Evolutionary conservation across 495 filamentous ascomycete species (phyloP).

Genomic region (Physcia stellaris): DNA sequence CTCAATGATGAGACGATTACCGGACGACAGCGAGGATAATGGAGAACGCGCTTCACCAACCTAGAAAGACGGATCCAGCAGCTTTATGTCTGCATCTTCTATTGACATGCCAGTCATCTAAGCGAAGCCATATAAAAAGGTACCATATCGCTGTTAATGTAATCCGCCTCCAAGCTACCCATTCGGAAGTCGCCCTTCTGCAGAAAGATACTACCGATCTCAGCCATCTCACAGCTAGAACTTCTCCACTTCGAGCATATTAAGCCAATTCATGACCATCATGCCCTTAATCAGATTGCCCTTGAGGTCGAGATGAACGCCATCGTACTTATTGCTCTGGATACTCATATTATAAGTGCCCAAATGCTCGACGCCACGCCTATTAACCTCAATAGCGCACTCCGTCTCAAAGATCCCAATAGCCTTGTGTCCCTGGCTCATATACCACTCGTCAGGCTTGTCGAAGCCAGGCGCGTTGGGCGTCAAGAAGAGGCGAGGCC

Average conservation of each 20-base stretch:
- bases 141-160: too few species aligned
- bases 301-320: conserved; percentile 38
- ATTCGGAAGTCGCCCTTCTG: too few species aligned
- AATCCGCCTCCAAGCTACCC: too few species aligned
- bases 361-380: conserved; percentile 32
- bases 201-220: too few species aligned
- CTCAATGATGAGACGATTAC: too few species aligned
- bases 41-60: too few species aligned
- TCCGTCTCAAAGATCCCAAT: conserved; percentile 34
- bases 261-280: conserved; percentile 43
- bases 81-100: too few species aligned
- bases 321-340: conserved; percentile 37
- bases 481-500: conserved; percentile 33
- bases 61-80: too few species aligned
- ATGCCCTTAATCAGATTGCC: conserved; percentile 41
- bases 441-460: conserved; percentile 37
- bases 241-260: conserved; percentile 17
- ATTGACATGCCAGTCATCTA: too few species aligned
- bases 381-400: conserved; percentile 23
- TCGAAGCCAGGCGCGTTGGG: conserved; percentile 38
- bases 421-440: conserved; percentile 38
- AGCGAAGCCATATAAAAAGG: too few species aligned
- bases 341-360: conserved; percentile 43
- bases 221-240: conserved; percentile 4
- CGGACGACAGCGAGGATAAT: too few species aligned